Base-by-base conservation (phyloP, 1,284 basidiomycete genomes). In the Rhodotorula mucilaginosa region DNA sequence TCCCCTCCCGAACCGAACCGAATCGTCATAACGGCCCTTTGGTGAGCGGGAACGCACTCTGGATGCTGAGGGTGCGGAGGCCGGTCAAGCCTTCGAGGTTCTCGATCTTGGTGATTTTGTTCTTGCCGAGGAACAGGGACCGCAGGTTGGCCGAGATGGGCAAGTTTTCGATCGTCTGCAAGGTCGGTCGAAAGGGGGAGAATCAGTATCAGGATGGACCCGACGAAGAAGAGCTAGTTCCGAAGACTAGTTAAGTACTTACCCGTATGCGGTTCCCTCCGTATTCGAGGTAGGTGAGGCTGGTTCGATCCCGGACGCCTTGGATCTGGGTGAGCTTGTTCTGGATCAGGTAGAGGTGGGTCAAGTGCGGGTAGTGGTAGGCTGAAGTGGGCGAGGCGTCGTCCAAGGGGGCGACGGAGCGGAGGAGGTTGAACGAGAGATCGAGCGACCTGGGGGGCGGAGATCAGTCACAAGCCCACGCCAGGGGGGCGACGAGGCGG, bases 121-220 rank as follows among this genome's bases (percentile, higher is more conserved):
- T 99, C 5, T 99, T 99, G 16, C 96, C 96, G 6, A 98, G 82
- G 94, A 96, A 99, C 1, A 99, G 84, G 78, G 98, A 94, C 75
- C 94, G 91, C 15, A 99, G 83, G 72, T 90, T 90, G 21, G 71
- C 39, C 23, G 75, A 75, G 31, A 76, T 69, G 12, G 74, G 70
- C 23, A 79, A 81, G 65, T 91, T 90, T 80, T 98, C 93, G 72
- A 99, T 95, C 82, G 85, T 87, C 92, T 95, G 73, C 34, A 39
- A 34, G 34, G 34, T 34, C 34, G 34, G 34, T 34, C 34, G 34
- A 34, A 34, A 34, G 34, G 34, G 34, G 34, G 34, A 34, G 34
- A 6, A 2, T 26, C 26, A 26, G 8, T 15, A 34, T 1, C n/a
- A 15, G 2, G 4, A 39, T 18, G 5, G 58, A 49, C 39, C 39